These are phyloP conservation scores for Scheffersomyces lignicola DNA, from an alignment of 1,139 yeast species.

Conservation along the genomic window DNA sequence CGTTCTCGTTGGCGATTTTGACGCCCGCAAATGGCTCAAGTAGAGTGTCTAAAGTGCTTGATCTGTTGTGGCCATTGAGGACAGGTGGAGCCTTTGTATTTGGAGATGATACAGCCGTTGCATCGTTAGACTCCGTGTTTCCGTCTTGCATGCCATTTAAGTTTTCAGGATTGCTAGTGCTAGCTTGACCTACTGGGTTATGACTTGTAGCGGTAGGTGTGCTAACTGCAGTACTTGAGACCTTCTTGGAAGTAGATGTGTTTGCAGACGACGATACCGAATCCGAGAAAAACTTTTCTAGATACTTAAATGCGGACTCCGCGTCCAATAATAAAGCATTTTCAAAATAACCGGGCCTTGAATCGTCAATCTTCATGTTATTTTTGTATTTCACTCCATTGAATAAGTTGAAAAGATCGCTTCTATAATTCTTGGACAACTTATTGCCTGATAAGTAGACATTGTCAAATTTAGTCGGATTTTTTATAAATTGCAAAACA, in stretches of 20 bases:
- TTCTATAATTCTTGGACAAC: conserved; percentile 49
- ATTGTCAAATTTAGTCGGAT: conserved; percentile 29
- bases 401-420: conserved; percentile 53
- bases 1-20: neutral
- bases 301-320: conserved; percentile 43
- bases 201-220: too few relatives aligned
- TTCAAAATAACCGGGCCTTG: conserved; percentile 65
- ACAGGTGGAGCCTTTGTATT: neutral
- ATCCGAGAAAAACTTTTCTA: conserved; percentile 37
- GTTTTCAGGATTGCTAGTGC: too few relatives aligned
- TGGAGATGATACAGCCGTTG: conserved; percentile 2
- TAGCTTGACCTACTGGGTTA: too few relatives aligned
- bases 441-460: conserved; percentile 46
- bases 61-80: neutral
- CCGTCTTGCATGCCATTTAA: neutral
- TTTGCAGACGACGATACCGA: too few relatives aligned
- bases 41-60: conserved; percentile 3
- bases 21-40: conserved; percentile 3
- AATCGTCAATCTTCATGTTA: conserved; percentile 55
- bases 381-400: conserved; percentile 55
- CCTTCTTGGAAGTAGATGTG: conserved; percentile 2
- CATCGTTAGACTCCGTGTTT: neutral
- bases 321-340: conserved; percentile 53
- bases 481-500: conserved; percentile 34
- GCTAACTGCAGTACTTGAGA: too few relatives aligned